phyloP scores from a whole-genome alignment of 257 asterid genomes.

The Thymus mandschuricus region DNA sequence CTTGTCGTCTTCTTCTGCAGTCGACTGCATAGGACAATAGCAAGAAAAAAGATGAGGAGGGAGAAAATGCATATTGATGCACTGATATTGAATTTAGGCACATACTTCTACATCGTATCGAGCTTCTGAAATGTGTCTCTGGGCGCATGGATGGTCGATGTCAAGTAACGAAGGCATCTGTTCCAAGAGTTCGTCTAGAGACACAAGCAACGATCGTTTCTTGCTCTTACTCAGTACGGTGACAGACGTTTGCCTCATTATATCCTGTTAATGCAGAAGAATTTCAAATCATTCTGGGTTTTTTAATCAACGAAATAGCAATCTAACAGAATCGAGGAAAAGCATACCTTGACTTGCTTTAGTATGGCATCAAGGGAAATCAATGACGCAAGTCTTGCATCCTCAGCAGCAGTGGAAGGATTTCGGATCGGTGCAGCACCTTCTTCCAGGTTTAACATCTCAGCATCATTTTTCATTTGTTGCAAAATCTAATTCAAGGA shows the following conservation, averaged over 20 bases:
- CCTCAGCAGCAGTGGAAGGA: conserved; percentile 98
- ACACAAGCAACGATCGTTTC: conserved; percentile 71
- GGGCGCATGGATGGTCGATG: conserved; percentile 95
- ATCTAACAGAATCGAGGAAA: conserved; percentile 14
- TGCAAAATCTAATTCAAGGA: conserved; percentile 68
- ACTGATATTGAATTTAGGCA: neutral
- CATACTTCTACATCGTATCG: conserved; percentile 80
- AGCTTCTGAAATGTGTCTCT: conserved; percentile 83
- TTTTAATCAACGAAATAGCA: conserved; percentile 30
- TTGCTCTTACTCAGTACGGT: conserved; percentile 72
- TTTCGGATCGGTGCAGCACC: conserved; percentile 76
- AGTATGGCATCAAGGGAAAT: conserved; percentile 88
- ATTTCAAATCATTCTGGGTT: conserved; percentile 1
- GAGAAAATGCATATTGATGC: neutral
- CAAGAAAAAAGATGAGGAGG: neutral
- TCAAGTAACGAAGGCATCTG: conserved; percentile 96
- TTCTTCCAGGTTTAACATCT: conserved; percentile 72
- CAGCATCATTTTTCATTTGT: conserved; percentile 84
- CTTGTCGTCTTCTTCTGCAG: conserved; percentile 80
- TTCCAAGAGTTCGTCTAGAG: conserved; percentile 81
- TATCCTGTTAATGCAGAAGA: conserved; percentile 58
- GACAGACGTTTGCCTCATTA: conserved; percentile 76
- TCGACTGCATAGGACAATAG: conserved; percentile 50
- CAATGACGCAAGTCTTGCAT: conserved; percentile 94
- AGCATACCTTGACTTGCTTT: conserved; percentile 84